Evolutionary conservation across 2,329 filamentous ascomycete species (phyloP), one percentile per base, ranked within the genome.

Genomic region (Verticillium tricorpus): DNA sequence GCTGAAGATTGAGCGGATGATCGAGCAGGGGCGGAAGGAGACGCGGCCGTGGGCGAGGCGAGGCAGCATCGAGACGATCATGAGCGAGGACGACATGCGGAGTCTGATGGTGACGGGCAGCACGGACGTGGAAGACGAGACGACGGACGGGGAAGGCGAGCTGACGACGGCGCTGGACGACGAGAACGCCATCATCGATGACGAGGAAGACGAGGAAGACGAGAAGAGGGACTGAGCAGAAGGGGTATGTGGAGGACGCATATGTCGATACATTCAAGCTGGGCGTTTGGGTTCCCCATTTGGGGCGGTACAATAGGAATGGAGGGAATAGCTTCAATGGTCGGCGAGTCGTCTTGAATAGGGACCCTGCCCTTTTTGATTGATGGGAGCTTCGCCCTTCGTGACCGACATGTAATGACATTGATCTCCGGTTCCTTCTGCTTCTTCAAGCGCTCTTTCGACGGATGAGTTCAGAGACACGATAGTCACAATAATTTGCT

Each of bases 1-100:
- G 58, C 85, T 97, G 67, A 92, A 91, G 69, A 81, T 97, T 9
- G 95, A 99, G 77, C 82, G 88, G 58, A 68, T 83, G 57, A 81
- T 89, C n/a, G 86, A 89, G 69, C 74, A 77, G 64, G 87, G 86
- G 1, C 75, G 87, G 19, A 73, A 77, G 58, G 82, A 84, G 70
- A 85, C 84, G 39, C 74, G 84, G 61, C 74, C 78, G 2, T 77
- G 77, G 66, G 70, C 77, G 14, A 70, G 83, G 60, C 72, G 82
- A 61, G 81, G 81, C 4, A 85, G 82, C 61, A 80, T 87, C 45
- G 84, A 88, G 70, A 85, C 82, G 40, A 85, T 88, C 8, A 71
- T 88, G 45, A 86, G 84, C 64, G 84, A 87, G 66, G 85, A 88
- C 59, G 85, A 88, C 64, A 68, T 88, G 60, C 74, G 76, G 65